These are phyloP conservation scores for Dothidotthia symphoricarpi DNA, from an alignment of 2,329 filamentous ascomycete genomes.

Conservation along the genomic window DNA sequence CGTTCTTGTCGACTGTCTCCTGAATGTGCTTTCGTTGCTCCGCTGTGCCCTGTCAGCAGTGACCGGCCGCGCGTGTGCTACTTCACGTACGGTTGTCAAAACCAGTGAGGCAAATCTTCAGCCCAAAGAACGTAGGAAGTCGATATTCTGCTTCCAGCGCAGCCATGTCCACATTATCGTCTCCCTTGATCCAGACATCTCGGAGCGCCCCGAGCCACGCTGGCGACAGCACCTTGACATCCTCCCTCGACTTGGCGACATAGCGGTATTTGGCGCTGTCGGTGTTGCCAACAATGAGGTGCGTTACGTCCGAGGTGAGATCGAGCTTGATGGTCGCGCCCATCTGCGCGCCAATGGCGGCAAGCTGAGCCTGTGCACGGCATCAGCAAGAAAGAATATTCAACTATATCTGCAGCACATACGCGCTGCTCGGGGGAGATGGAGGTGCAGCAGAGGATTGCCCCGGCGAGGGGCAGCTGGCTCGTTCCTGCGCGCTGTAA, in stretches of 20 bases:
- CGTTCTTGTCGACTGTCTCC: slow-evolving; percentile 64
- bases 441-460: slow-evolving; percentile 84
- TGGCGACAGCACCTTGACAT: slow-evolving; percentile 79
- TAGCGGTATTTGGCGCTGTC: slow-evolving; percentile 93
- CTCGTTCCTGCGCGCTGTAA: slow-evolving; percentile 25
- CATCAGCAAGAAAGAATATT: slow-evolving; percentile 6
- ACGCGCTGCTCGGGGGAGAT: slow-evolving; percentile 77
- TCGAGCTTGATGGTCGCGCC: slow-evolving; percentile 86
- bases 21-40: slow-evolving; percentile 69
- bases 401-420: too few species aligned
- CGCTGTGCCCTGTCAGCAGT: slow-evolving; percentile 47
- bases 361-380: slow-evolving; percentile 52
- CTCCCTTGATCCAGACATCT: slow-evolving; percentile 75
- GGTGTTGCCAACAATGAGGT: slow-evolving; percentile 85
- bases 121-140: slow-evolving; percentile 61
- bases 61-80: neutral
- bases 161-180: slow-evolving; percentile 69
- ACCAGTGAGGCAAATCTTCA: slow-evolving; percentile 68
- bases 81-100: slow-evolving; percentile 61
- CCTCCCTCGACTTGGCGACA: slow-evolving; percentile 83
- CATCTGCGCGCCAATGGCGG: slow-evolving; percentile 69
- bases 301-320: slow-evolving; percentile 92
- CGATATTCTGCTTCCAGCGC: slow-evolving; percentile 66
- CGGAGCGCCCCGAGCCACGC: slow-evolving; percentile 82
- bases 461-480: slow-evolving; percentile 51